Evolutionary conservation across 176 grass and related monocot genomes (phyloP).

Genomic region (Carex pumila): DNA sequence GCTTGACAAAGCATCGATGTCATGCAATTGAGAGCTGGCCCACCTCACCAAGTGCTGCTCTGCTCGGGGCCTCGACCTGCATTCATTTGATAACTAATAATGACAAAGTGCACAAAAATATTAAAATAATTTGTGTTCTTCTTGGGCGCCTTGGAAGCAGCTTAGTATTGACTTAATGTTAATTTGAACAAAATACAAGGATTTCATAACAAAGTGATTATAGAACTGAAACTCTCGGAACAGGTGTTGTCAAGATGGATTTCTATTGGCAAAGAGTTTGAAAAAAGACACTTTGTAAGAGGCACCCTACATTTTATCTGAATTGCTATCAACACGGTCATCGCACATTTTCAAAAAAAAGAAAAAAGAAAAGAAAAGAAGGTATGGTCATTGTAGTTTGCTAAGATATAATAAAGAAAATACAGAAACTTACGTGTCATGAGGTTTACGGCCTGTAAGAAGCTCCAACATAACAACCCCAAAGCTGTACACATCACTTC

Average conservation of each 20-base stretch:
- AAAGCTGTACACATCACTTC: constrained; percentile 93
- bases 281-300: background rate
- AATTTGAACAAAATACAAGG: background rate
- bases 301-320: background rate
- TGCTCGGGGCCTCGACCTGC: constrained; percentile 63
- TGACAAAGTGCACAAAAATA: background rate
- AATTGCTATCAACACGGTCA: background rate
- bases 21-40: constrained; percentile 77
- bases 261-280: background rate
- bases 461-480: constrained; percentile 96
- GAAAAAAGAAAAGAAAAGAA: too few relatives aligned
- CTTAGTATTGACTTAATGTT: background rate
- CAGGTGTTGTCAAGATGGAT: background rate
- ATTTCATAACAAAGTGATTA: background rate
- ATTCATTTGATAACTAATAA: background rate
- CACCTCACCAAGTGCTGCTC: constrained; percentile 95
- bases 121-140: background rate
- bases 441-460: constrained; percentile 88
- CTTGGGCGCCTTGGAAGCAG: background rate
- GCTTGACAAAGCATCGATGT: constrained; percentile 63
- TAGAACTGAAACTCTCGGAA: background rate
- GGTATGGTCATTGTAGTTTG: background rate
- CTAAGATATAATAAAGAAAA: background rate
- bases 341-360: background rate
- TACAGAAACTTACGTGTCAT: constrained; percentile 55